Percentiles rank a stretch among this genome's conserved stretches.
These are phyloP conservation scores for Planoprotostelium fungivorum DNA, from an alignment of 78 protist species.

Conservation along the genomic window DNA sequence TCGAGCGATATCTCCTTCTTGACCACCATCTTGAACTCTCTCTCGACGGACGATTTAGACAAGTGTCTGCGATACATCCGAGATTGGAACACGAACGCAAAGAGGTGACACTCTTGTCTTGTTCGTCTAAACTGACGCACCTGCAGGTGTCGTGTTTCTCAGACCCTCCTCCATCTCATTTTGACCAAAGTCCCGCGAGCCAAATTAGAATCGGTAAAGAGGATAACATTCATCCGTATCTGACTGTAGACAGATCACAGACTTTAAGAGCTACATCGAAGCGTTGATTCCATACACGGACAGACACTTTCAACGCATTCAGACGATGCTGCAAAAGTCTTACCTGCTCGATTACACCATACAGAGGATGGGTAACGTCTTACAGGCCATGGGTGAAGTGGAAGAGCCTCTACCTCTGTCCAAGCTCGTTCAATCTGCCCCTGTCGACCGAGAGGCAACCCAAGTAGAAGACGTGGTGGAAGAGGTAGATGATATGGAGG, in stretches of 20 bases:
- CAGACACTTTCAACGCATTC: slow-evolving; percentile 75
- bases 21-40: not conserved
- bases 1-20: not conserved
- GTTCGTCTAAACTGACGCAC: too few relatives aligned
- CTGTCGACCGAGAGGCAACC: too few relatives aligned
- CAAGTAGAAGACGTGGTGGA: too few relatives aligned
- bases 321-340: slow-evolving; percentile 49
- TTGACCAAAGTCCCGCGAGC: not conserved
- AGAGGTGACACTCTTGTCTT: too few relatives aligned
- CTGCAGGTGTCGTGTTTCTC: not conserved
- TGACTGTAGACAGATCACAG: slow-evolving; percentile 4
- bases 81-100: slow-evolving; percentile 89
- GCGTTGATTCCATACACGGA: slow-evolving; percentile 86
- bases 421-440: too few relatives aligned
- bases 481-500: too few relatives aligned
- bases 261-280: slow-evolving; percentile 27
- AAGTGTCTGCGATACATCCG: slow-evolving; percentile 49
- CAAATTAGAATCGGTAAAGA: not conserved
- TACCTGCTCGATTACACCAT: slow-evolving; percentile 54
- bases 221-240: not conserved
- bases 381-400: not conserved
- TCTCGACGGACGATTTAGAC: slow-evolving; percentile 17
- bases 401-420: too few relatives aligned
- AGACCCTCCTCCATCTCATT: not conserved
- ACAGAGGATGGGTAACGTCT: not conserved